Evolutionary conservation across 2,329 filamentous ascomycete species (phyloP), one percentile per base, ranked within the genome.

Genomic region (Epichloe sibirici): DNA sequence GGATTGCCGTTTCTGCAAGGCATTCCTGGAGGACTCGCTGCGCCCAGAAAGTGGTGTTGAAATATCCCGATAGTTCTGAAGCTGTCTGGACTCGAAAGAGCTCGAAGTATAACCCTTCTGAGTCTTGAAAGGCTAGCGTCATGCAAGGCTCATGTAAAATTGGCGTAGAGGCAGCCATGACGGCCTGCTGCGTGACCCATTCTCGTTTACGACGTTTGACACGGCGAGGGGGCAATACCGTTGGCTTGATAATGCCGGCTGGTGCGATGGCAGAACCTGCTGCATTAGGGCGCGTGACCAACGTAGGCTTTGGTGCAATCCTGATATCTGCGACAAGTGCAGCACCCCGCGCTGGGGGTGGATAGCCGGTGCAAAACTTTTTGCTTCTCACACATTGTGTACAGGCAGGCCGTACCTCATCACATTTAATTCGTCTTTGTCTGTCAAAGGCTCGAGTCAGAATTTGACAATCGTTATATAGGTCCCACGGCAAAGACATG

Each of bases 31-130:
- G 64, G 2, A 86, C 81, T 37, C 76, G 75, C 44, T 74, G 71
- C 1, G 74, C 81, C 82, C 82, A 86, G 61, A 86, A 86, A 2
- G 75, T 71, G 21, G 75, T 78, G 61, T 85, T 79, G 55, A 86
- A 86, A 62, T 82, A 85, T 12, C 83, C 82, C 0, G 82, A 83
- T 6, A 86, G 68, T 59, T 83, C 80, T 46, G 69, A 76, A 1
- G 81, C 78, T 0, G 83, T 84, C 44, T 79, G 78, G 28, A 75
- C 70, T 43, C 76, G 75, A 59, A 85, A 85, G 12, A 83, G 66
- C 53, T 81, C 74, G 59, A 84, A 84, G 58, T 84, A 84, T 48
- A 75, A 73, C 17, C 70, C 72, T 55, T 85, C 81, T 47, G 71
- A 68, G 5, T 71, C 66, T 51, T 70, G 66, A 34, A 83, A 73